Percentiles rank a stretch among this genome's conserved stretches.
These are phyloP conservation scores for Rehmannia glutinosa DNA, from an alignment of 257 asterid genomes.

Conservation along the genomic window DNA sequence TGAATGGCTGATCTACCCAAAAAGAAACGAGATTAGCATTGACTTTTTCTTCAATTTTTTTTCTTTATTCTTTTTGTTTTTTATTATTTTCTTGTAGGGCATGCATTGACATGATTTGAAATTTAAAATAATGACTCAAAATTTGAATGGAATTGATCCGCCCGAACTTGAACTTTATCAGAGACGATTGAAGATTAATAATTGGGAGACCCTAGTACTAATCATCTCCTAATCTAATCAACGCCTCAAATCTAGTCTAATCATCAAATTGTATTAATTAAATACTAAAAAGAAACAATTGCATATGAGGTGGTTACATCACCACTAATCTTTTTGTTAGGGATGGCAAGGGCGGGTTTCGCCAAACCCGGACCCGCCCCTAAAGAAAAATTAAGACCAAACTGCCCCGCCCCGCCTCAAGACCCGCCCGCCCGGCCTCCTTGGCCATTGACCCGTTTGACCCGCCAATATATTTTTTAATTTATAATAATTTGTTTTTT, in stretches of 20 bases:
- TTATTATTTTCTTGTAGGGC: neutral
- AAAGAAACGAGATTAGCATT: neutral
- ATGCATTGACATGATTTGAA: constrained; percentile 18
- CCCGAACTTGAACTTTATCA: constrained; percentile 15
- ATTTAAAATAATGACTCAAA: no score
- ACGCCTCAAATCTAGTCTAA: constrained; percentile 13
- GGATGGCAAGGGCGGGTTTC: no score
- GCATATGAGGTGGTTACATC: constrained; percentile 19
- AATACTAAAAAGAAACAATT: neutral
- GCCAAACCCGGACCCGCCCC: no score
- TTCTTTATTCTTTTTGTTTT: neutral
- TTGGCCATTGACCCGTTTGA: no score
- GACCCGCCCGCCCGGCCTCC: no score
- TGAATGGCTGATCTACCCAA: neutral
- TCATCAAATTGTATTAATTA: constrained; percentile 2
- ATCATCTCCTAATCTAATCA: constrained; percentile 27
- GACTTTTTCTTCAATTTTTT: neutral
- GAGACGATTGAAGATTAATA: no score
- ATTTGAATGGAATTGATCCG: constrained; percentile 14
- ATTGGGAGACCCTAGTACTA: no score
- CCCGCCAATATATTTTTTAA: no score
- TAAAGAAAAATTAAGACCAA: no score
- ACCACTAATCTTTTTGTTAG: constrained; percentile 23
- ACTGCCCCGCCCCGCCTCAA: no score
- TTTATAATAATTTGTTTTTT: no score